Evolutionary conservation across 305 asterid species (phyloP), one percentile per base, ranked within the genome.

Genomic region (Rubia balearica): DNA sequence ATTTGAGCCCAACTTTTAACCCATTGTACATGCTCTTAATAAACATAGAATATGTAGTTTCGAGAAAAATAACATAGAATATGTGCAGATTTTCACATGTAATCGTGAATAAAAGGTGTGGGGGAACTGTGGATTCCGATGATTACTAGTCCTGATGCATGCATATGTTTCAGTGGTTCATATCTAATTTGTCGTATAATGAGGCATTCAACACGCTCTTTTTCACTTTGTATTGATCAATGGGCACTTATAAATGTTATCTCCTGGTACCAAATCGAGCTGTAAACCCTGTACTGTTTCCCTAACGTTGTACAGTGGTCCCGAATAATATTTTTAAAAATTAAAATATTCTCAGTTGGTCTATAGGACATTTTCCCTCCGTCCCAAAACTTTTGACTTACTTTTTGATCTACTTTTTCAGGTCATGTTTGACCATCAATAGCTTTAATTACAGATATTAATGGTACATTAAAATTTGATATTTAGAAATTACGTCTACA

Each of bases 101-200:
- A 51, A 51, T 51, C 22, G 16, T 17, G 57, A 21, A 56, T 19
- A 2, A 7, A 7, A 21, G 2, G 30, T 56, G 14, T 56, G 6
- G 30, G 30, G 27, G 11, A 21, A 56, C 13, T 19, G 36, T 48
- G 62, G 27, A 61, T 21, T 61, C 19, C 43, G 41, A 27, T 30
- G 19, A 30, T 30, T 30, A 61, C 7, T 2, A 61, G 0, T 61
- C 8, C 19, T 19, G 14, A 30, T 13, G 67, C 36, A 61, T 61
- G 67, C 77, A 69, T 65, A 65, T 65, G 75, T 62, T 77, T 79
- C 60, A 24, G 88, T 78, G 88, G 86, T 80, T 88, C 88, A 75
- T 33, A 12, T 71, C 67, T 17, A 61, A 61, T 61, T 73, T 68
- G 57, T 19, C n/a, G 19, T 61, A 36, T 2, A 27, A 14, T 30